Evolutionary conservation across 352 stramenopile genomes (phyloP).

Genomic region (Phytopythium ostracodes): DNA sequence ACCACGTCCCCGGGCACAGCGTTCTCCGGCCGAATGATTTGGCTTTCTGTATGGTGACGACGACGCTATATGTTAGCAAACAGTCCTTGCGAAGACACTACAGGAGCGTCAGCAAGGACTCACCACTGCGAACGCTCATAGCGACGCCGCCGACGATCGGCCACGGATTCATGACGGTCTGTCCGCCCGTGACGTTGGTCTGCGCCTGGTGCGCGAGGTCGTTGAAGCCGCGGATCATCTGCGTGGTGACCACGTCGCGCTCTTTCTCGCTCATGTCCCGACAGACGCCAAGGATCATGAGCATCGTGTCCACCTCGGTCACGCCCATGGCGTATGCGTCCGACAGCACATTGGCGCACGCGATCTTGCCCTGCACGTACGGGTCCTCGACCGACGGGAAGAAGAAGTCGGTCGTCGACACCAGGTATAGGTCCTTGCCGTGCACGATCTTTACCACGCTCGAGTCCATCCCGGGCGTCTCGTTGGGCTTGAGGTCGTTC

Average conservation of each 20-base stretch:
- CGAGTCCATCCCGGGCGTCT: constrained; percentile 88
- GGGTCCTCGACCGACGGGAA: constrained; percentile 94
- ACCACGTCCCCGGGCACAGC: constrained; percentile 88
- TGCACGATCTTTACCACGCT: constrained; percentile 89
- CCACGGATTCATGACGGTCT: constrained; percentile 96
- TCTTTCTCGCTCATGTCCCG: constrained; percentile 91
- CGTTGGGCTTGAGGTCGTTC: constrained; percentile 91
- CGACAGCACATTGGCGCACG: constrained; percentile 92
- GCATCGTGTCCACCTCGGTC: constrained; percentile 92
- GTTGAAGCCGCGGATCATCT: constrained; percentile 95
- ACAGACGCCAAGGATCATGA: constrained; percentile 94
- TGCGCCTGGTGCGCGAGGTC: constrained; percentile 81
- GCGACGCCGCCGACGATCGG: constrained; percentile 93
- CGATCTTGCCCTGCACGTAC: constrained; percentile 92
- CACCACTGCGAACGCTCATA: constrained; percentile 82
- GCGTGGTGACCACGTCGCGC: constrained; percentile 89
- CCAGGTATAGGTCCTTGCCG: constrained; percentile 78
- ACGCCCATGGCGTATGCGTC: constrained; percentile 95
- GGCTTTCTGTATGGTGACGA: constrained; percentile 28
- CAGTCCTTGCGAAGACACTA: not conserved
- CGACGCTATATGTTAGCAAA: not conserved
- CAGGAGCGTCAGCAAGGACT: constrained; percentile 7
- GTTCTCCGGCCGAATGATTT: constrained; percentile 90
- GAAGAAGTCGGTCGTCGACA: constrained; percentile 96
- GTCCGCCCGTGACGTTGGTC: constrained; percentile 91